These are phyloP conservation scores for Silene latifolia DNA, from an alignment of 148 eudicot species.

Conservation along the genomic window DNA sequence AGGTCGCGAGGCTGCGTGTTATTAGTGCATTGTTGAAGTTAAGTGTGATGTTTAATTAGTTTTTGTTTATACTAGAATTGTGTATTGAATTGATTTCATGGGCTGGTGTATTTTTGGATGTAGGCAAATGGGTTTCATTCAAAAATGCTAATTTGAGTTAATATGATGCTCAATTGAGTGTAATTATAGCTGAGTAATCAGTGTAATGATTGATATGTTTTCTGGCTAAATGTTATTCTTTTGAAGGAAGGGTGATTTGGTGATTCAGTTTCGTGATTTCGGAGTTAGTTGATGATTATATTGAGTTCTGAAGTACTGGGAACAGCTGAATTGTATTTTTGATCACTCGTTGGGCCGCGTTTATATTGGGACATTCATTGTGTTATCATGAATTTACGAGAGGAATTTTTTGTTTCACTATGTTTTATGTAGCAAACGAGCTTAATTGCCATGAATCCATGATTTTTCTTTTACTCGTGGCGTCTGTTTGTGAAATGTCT, in stretches of 20 bases:
- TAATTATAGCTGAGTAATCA: neutral
- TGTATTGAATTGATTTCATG: neutral
- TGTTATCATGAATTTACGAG: no score
- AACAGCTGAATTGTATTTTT: neutral
- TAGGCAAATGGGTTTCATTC: constrained; percentile 1
- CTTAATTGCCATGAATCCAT: no score
- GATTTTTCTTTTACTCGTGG: no score
- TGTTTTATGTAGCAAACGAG: no score
- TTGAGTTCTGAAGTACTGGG: neutral
- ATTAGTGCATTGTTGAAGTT: neutral
- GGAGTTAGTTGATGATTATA: neutral
- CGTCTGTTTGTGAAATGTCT: no score
- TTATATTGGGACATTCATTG: no score
- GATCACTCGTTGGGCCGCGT: no score
- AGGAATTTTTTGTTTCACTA: no score
- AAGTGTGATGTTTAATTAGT: neutral
- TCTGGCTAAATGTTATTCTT: neutral
- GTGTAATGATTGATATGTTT: neutral
- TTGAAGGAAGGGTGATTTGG: neutral
- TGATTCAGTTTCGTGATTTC: neutral
- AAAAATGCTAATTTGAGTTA: neutral
- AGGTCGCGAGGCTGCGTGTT: neutral
- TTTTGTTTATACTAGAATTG: neutral
- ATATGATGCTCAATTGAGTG: neutral
- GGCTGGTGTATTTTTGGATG: neutral